Conservation (phyloP, 345 rosid species). For the Corchorus capsularis region DNA sequence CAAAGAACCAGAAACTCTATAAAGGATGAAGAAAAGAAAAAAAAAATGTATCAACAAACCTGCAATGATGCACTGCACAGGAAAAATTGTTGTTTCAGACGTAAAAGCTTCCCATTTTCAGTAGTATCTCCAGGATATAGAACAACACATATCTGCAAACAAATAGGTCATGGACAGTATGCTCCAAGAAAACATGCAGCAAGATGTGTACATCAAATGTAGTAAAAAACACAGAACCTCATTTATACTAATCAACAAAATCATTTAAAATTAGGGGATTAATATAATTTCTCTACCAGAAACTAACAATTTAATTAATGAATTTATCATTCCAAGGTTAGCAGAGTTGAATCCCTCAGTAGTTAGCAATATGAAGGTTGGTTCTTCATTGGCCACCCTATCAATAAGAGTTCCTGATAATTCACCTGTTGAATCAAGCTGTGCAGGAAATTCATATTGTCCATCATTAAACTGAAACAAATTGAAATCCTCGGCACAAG, state of each 20-base stretch:
- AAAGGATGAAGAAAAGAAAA: constrained; percentile 1
- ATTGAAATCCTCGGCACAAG: constrained; percentile 70
- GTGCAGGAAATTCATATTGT: constrained; percentile 87
- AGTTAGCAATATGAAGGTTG: not conserved
- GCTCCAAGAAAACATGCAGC: constrained; percentile 17
- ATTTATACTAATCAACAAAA: constrained; percentile 2
- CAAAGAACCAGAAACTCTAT: not conserved
- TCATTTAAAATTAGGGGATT: not conserved
- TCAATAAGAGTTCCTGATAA: not conserved
- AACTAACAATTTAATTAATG: not conserved
- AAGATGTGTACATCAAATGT: not conserved
- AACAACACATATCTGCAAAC: constrained; percentile 84
- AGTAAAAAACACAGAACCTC: not conserved
- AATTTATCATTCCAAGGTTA: not conserved
- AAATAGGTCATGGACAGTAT: not conserved
- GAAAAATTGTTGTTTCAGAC: constrained; percentile 94
- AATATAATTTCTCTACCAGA: not conserved
- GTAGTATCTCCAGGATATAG: constrained; percentile 98
- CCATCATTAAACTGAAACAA: constrained; percentile 94
- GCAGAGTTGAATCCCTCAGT: not conserved
- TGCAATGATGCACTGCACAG: constrained; percentile 98
- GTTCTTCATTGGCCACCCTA: not conserved
- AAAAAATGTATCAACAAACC: constrained; percentile 43
- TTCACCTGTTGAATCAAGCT: constrained; percentile 78
- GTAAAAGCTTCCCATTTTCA: constrained; percentile 90